Evolutionary conservation across 345 rosid species (phyloP).

Genomic region (Gossypium ekmanianum): DNA sequence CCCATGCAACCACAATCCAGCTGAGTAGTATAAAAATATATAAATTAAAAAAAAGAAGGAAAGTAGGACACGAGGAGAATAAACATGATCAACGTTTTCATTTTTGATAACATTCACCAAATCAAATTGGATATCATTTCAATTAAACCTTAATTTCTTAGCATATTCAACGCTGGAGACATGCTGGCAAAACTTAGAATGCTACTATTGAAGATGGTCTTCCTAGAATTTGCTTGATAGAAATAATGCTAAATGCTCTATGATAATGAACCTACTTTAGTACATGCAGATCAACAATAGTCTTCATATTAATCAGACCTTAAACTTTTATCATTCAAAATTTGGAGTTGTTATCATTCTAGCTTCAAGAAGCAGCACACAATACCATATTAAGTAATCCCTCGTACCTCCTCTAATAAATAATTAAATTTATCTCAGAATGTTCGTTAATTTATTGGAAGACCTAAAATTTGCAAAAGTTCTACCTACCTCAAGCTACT

Average conservation of each 20-base stretch:
- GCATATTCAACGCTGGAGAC: neutral
- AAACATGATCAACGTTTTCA: neutral
- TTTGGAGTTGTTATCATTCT: neutral
- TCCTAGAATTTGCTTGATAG: neutral
- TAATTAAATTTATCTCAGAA: neutral
- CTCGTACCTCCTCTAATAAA: neutral
- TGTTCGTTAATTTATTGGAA: neutral
- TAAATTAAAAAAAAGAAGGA: neutral
- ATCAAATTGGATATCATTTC: neutral
- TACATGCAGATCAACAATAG: neutral
- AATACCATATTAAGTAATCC: neutral
- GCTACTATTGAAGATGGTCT: neutral
- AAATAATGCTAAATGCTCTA: neutral
- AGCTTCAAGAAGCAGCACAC: neutral
- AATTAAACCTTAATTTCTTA: neutral
- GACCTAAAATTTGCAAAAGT: constrained; percentile 4
- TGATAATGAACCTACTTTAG: neutral
- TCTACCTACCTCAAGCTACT: neutral
- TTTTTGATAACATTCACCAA: neutral
- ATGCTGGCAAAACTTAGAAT: constrained; percentile 13
- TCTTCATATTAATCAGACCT: neutral
- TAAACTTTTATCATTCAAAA: constrained; percentile 6
- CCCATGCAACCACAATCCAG: neutral
- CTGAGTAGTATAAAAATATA: neutral
- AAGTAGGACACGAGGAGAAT: neutral